phyloP scores from a whole-genome alignment of 192 early-diverging fungal genomes.

The Backusella liffmaniae region DNA sequence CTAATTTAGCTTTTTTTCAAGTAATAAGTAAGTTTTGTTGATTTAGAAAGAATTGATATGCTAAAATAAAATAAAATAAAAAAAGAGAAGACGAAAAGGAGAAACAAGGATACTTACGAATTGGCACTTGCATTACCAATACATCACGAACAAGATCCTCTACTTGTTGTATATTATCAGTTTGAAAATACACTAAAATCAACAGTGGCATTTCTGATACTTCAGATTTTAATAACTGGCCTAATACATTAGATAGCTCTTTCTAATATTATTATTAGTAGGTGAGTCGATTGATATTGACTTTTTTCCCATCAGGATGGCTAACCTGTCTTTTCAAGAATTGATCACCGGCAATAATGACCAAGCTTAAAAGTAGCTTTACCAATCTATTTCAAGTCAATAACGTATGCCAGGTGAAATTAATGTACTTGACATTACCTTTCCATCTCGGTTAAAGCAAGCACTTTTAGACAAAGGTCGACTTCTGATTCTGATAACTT shows the following conservation, averaged over 20 bases:
- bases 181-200: slow-evolving; percentile 24
- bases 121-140: slow-evolving; percentile 30
- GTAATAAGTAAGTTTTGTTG: background rate
- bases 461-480: slow-evolving; percentile 13
- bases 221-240: slow-evolving; percentile 12
- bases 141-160: slow-evolving; percentile 27
- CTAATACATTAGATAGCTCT: slow-evolving; percentile 12
- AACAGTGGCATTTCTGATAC: slow-evolving; percentile 31
- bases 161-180: slow-evolving; percentile 27
- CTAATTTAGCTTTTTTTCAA: slow-evolving; percentile 27
- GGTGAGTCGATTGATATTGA: background rate
- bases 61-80: background rate
- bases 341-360: slow-evolving; percentile 17
- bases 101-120: slow-evolving; percentile 20
- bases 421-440: slow-evolving; percentile 5
- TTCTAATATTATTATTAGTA: slow-evolving; percentile 3
- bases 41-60: background rate
- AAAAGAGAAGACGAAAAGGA: background rate
- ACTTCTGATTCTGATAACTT: slow-evolving; percentile 21
- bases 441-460: slow-evolving; percentile 17
- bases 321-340: slow-evolving; percentile 22
- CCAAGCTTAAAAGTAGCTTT: slow-evolving; percentile 17
- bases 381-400: slow-evolving; percentile 5
- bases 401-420: background rate
- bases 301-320: background rate